These are phyloP conservation scores for Cercospora zeae-maydis DNA, from an alignment of 2,329 filamentous ascomycete genomes.

Conservation along the genomic window DNA sequence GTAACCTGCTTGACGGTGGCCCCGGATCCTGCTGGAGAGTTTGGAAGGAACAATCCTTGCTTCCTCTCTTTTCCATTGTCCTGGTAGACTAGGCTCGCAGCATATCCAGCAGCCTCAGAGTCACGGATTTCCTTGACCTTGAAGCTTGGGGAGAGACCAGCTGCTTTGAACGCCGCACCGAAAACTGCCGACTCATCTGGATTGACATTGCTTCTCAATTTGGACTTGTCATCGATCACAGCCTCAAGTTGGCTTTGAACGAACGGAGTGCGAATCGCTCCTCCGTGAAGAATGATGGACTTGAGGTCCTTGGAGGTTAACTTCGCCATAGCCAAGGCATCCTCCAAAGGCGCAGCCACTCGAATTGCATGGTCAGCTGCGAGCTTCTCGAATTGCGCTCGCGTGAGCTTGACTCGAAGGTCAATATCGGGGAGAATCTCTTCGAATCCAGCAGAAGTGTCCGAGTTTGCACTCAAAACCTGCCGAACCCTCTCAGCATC, in stretches of 20 bases:
- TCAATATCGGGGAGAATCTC: constrained; percentile 87
- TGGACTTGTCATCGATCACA: constrained; percentile 66
- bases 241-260: constrained; percentile 86
- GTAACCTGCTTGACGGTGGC: constrained; percentile 73
- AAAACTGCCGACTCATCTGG: constrained; percentile 95
- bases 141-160: constrained; percentile 89
- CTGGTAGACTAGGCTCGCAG: constrained; percentile 71
- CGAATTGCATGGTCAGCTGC: constrained; percentile 64
- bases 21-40: constrained; percentile 63
- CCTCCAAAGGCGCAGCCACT: constrained; percentile 65
- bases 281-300: constrained; percentile 90
- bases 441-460: constrained; percentile 78
- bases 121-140: constrained; percentile 94
- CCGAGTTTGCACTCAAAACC: constrained; percentile 86
- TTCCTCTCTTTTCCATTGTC: constrained; percentile 62
- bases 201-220: constrained; percentile 91
- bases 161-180: constrained; percentile 90
- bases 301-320: constrained; percentile 73
- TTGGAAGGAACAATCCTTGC: constrained; percentile 78
- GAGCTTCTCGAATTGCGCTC: constrained; percentile 77
- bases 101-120: constrained; percentile 71
- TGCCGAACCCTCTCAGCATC: constrained; percentile 84
- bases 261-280: constrained; percentile 85
- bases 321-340: constrained; percentile 70
- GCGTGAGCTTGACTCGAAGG: constrained; percentile 84